Base-by-base conservation (phyloP, 2,329 filamentous ascomycete genomes). In the Claviceps africana region DNA sequence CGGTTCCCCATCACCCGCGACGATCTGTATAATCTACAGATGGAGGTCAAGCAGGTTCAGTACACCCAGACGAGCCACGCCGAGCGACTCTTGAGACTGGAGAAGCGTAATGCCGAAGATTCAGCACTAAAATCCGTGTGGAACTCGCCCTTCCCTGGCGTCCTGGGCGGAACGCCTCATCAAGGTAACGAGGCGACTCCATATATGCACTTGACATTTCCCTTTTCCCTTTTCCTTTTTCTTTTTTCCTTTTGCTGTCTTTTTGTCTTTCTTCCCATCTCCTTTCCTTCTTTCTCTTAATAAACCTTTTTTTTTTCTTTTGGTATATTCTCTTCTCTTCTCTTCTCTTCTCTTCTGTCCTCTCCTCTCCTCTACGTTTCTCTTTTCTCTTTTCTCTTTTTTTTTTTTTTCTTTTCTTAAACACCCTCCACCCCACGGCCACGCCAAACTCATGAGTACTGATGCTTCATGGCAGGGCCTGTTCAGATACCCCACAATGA, bases 61-160 rank as follows among this genome's bases (percentile, higher is more conserved):
- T 72, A 77, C 63, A 71, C 79, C 55, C 81, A 84, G 65, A 75
- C 69, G 56, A 77, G 73, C 60, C 80, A 85, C 67, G 73, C 76
- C 53, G 82, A 85, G 57, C 72, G 82, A 62, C 65, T 85, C 51
- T 67, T 76, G 55, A 72, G 79, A 56, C 66, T 85, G 50, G 82
- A 85, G 64, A 82, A 81, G 61, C 79, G 81, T 47, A 80, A 84
- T 62, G 80, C 81, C 35, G 81, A 84, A 58, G 80, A 85, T 67
- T 78, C 79, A 48, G 76, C 79, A 33, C 69, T 85, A 55, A 94
- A 91, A 68, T 95, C 86, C 55, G 86, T 94, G 53, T 98, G 93
- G 93, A 84, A 85, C 57, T 95, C 90, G 52, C 90, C 90, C 17
- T 96, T 96, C 64, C 89, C 91, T n/a, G 84, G 83, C 57, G 81